phyloP scores from a whole-genome alignment of 345 rosid genomes.

The Eucalyptus curtisii region DNA sequence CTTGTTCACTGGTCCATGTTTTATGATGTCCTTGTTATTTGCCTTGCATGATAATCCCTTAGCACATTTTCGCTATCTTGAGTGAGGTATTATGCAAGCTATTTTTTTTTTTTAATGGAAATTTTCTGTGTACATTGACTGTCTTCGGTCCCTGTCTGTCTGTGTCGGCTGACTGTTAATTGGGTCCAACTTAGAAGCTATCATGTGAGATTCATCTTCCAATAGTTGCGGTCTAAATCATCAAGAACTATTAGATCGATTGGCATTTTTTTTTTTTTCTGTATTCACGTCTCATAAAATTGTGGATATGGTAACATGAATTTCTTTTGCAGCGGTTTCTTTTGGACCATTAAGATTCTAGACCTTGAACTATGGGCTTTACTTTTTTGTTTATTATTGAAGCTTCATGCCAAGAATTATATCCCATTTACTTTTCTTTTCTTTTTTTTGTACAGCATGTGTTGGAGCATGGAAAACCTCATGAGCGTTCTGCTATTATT shows the following conservation, averaged over 20 bases:
- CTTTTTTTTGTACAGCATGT: constrained; percentile 31
- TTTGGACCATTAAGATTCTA: not conserved
- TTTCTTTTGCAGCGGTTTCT: not conserved
- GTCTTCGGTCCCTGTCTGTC: not conserved
- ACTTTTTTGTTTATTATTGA: not conserved
- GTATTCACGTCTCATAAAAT: not conserved
- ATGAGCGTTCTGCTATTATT: constrained; percentile 43
- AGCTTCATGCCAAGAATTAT: not conserved
- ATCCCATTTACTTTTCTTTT: not conserved
- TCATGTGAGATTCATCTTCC: not conserved
- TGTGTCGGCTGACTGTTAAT: not conserved
- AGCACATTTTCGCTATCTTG: not conserved
- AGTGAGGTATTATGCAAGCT: not conserved
- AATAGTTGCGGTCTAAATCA: not conserved
- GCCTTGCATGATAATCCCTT: not conserved
- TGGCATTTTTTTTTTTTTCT: not conserved
- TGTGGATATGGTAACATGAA: not conserved
- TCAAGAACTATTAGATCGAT: not conserved
- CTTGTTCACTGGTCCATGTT: not conserved
- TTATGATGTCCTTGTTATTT: not conserved
- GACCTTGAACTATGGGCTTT: not conserved
- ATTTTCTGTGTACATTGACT: not conserved
- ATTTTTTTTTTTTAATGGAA: not conserved
- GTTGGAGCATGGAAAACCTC: constrained; percentile 57
- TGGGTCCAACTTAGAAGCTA: not conserved